These are phyloP conservation scores for Tephrocybe sp. DNA, from an alignment of 768 basidiomycete species.

Conservation along the genomic window DNA sequence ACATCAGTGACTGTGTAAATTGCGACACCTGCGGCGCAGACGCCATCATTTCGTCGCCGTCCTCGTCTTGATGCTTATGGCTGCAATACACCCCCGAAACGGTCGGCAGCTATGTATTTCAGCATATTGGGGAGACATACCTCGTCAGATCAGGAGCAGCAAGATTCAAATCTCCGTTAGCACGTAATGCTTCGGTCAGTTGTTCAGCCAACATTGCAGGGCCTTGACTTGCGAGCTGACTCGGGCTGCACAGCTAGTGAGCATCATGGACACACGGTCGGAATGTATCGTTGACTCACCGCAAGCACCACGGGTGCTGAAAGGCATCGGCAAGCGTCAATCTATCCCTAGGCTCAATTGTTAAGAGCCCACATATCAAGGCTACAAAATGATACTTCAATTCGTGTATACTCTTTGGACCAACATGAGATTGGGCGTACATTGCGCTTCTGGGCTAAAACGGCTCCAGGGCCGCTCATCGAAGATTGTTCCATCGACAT, in stretches of 20 bases:
- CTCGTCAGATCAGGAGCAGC: constrained; percentile 53
- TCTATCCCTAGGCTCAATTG: constrained; percentile 64
- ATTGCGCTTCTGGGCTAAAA: constrained; percentile 53
- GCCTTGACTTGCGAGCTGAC: constrained; percentile 59
- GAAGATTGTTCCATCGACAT: constrained; percentile 71
- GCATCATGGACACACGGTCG: not conserved
- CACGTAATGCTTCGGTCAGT: constrained; percentile 65
- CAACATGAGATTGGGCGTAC: constrained; percentile 39
- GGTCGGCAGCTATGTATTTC: not conserved
- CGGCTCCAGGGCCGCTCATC: constrained; percentile 76
- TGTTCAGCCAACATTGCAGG: constrained; percentile 59
- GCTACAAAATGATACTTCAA: constrained; percentile 37
- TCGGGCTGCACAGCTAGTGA: constrained; percentile 44
- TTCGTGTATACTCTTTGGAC: not conserved
- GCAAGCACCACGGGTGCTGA: constrained; percentile 71
- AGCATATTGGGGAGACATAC: not conserved
- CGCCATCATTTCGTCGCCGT: constrained; percentile 60
- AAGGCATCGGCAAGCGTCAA: constrained; percentile 52
- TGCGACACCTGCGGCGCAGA: constrained; percentile 58
- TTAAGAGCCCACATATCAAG: constrained; percentile 71
- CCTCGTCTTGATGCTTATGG: constrained; percentile 17
- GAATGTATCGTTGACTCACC: constrained; percentile 47
- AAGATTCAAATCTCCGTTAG: constrained; percentile 71
- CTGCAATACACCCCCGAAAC: not conserved
- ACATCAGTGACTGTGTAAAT: constrained; percentile 76